These are phyloP conservation scores for Vigna radiata DNA, from an alignment of 306 rosid genomes.

Conservation along the genomic window DNA sequence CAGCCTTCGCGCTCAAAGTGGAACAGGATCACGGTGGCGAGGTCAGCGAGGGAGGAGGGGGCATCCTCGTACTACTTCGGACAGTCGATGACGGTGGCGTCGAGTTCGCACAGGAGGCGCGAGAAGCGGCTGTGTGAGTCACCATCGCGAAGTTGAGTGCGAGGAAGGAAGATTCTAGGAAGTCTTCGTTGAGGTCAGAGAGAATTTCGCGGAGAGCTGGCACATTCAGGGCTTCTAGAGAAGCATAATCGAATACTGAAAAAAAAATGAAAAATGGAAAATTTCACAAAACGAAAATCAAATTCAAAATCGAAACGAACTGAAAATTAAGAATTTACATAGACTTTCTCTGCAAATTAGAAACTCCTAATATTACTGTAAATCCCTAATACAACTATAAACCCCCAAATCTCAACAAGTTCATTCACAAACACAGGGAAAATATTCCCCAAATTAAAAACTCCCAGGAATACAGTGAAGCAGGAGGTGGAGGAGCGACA, in stretches of 20 bases:
- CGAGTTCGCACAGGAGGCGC: constrained; percentile 67
- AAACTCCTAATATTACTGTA: no score
- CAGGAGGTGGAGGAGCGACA: no score
- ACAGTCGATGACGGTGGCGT: constrained; percentile 88
- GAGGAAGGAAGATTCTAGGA: constrained; percentile 87
- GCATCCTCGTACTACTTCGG: constrained; percentile 96
- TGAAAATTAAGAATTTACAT: constrained; percentile 51
- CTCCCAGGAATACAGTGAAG: no score
- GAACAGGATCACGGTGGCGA: constrained; percentile 71
- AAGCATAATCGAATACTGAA: constrained; percentile 92
- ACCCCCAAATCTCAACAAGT: no score
- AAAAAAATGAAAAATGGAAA: background rate
- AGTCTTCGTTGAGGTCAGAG: constrained; percentile 84
- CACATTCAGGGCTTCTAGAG: constrained; percentile 90
- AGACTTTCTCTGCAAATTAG: constrained; percentile 80
- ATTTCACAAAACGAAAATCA: background rate
- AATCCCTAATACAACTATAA: no score
- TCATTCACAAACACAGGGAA: no score
- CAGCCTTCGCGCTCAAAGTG: constrained; percentile 98
- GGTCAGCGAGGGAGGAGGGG: constrained; percentile 83
- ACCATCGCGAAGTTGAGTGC: constrained; percentile 95
- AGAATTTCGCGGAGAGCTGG: constrained; percentile 77
- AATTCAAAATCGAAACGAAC: background rate
- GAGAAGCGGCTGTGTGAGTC: constrained; percentile 79
- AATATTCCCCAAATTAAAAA: no score